Evolutionary conservation across 345 rosid genomes (phyloP), one percentile per base, ranked within the genome.

Genomic region (Xanthoceras sorbifolium): DNA sequence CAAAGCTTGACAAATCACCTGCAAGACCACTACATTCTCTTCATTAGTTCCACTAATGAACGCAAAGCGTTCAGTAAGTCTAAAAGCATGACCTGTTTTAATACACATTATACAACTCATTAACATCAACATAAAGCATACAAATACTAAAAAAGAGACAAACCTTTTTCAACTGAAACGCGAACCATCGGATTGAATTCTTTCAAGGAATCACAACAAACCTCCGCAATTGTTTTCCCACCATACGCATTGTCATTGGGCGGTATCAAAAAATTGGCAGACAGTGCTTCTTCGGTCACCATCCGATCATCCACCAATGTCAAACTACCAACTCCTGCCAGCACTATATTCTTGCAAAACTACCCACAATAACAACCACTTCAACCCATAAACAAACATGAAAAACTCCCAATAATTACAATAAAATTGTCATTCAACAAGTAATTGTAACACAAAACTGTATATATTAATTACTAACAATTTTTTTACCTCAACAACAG

Each of bases 291-390:
- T 78, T 91, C 92, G 5, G 84, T 85, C 23, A 90, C 91, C 50
- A 78, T 64, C 18, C 97, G 82, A 76, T 91, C 93, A 83, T 96
- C 99, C 84, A 93, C 85, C 72, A 93, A 73, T 3, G 98, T 93
- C 87, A 96, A 74, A 78, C 92, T 89, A 34, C 99, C 97, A 66
- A 96, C 93, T 82, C 99, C 99, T 9, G 98, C 97, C 78, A 92
- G 83, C 4, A 93, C 99, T 77, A 96, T 88, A 84, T 96, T 96
- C 88, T 96, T 96, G 90, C 98, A 96, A 84, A 96, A 93, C 99
- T 96, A 84, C 61, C 25, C 84, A 75, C 29, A 69, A 57, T 15
- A 70, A 65, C 28, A 57, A 71, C 55, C 1, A 75, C 0, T 62
- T 26, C 57, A 26, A 73, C 18, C 14, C 26, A 6, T 29, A 57